Conservation (phyloP, 2,329 filamentous ascomycete genomes). For the Aspergillus carbonarius region DNA sequence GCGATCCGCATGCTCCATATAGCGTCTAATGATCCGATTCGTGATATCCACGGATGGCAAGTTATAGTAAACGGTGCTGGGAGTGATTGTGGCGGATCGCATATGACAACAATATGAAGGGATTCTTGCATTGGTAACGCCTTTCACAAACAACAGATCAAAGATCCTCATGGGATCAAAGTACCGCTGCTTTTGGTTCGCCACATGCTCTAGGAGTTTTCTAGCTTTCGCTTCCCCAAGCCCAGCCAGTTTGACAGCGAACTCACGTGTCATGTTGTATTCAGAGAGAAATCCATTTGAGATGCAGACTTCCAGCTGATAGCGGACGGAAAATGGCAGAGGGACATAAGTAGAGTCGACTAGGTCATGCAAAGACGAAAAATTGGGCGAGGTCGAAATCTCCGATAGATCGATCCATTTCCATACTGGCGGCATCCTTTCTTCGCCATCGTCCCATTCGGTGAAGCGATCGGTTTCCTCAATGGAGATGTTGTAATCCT, state of each 20-base stretch:
- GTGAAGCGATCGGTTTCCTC: constrained; percentile 46
- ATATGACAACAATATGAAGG: constrained; percentile 73
- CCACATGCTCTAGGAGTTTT: constrained; percentile 71
- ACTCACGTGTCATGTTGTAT: constrained; percentile 66
- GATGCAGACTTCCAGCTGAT: constrained; percentile 92
- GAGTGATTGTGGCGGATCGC: constrained; percentile 76
- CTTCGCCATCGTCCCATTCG: constrained; percentile 26
- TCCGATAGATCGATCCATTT: constrained; percentile 40
- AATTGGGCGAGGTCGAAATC: constrained; percentile 12
- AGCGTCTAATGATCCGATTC: constrained; percentile 80
- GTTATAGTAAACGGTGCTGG: constrained; percentile 75
- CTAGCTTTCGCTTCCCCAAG: constrained; percentile 57
- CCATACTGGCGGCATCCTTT: constrained; percentile 34
- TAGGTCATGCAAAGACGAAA: constrained; percentile 38
- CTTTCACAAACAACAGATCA: constrained; percentile 45
- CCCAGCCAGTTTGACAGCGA: constrained; percentile 61
- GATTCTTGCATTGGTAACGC: constrained; percentile 53
- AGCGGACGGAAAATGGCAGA: constrained; percentile 72
- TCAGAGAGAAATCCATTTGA: constrained; percentile 76
- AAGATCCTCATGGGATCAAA: constrained; percentile 75
- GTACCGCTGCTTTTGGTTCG: constrained; percentile 61
- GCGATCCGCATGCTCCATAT: constrained; percentile 66
- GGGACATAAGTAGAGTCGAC: constrained; percentile 35
- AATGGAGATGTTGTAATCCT: constrained; percentile 70
- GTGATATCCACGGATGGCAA: constrained; percentile 81